Evolutionary conservation across 2,329 filamentous ascomycete genomes (phyloP).

Genomic region (Trichoderma brevicompactum): DNA sequence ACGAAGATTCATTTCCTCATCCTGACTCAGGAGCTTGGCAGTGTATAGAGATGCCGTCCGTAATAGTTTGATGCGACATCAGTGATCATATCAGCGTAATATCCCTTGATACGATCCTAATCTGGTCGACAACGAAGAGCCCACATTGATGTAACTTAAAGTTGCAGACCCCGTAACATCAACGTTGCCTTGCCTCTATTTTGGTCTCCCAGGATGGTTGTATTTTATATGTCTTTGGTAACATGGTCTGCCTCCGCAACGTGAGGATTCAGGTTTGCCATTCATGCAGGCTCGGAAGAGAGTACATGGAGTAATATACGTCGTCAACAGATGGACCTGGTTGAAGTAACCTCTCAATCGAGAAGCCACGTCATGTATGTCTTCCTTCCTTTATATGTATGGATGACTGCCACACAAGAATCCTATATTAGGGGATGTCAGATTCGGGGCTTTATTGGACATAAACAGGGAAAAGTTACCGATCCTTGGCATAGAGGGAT

Average conservation of each 20-base stretch:
- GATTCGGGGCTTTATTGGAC: not conserved
- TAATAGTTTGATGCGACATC: not conserved
- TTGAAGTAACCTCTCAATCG: not conserved
- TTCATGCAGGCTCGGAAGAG: not conserved
- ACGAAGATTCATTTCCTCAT: not conserved
- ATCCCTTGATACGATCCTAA: not conserved
- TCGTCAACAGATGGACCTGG: not conserved
- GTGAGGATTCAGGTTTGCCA: not conserved
- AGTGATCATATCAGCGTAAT: not conserved
- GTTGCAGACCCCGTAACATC: not conserved
- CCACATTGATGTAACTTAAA: not conserved
- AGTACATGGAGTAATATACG: not conserved
- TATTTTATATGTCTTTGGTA: not conserved
- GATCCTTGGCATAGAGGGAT: not conserved
- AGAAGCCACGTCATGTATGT: not conserved
- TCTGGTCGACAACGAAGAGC: not conserved
- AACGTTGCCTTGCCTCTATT: not conserved
- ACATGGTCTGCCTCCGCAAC: not conserved
- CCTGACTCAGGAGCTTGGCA: not conserved
- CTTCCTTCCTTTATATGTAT: not conserved
- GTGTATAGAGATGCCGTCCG: not conserved
- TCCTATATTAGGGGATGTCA: conserved; percentile 5
- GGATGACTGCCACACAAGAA: not conserved
- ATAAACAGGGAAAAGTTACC: not conserved
- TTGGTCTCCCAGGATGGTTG: not conserved